A percentile compares a stretch with the other conserved stretches of the same genome.
These are phyloP conservation scores for Yamadazyma endophytica DNA, from an alignment of 805 yeast genomes.

Conservation along the genomic window DNA sequence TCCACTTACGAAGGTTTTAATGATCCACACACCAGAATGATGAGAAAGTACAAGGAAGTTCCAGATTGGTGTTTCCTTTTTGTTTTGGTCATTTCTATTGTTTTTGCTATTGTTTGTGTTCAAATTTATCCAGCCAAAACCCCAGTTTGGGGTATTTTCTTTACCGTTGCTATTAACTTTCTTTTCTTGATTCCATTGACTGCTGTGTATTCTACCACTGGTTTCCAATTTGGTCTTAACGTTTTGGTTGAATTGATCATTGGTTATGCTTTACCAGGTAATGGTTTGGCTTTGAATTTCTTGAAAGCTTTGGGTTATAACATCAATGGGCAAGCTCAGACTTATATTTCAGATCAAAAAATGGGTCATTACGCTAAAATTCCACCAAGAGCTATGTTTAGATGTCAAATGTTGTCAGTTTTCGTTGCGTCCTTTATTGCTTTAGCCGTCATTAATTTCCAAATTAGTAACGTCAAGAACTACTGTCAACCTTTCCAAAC, in stretches of 20 bases:
- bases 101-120: constrained; percentile 28
- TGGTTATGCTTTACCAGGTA: constrained; percentile 55
- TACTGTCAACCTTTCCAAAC: constrained; percentile 6
- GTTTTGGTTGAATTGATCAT: constrained; percentile 54
- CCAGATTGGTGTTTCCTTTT: constrained; percentile 30
- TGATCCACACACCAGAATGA: constrained; percentile 27
- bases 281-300: constrained; percentile 50
- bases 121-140: constrained; percentile 38
- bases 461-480: constrained; percentile 13
- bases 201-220: constrained; percentile 46
- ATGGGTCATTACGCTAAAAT: constrained; percentile 18
- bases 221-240: constrained; percentile 44
- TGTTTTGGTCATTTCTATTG: constrained; percentile 22
- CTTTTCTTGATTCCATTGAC: constrained; percentile 50
- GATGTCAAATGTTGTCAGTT: constrained; percentile 11
- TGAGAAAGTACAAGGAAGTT: constrained; percentile 31
- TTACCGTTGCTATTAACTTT: constrained; percentile 47
- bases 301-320: constrained; percentile 51
- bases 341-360: constrained; percentile 27
- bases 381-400: constrained; percentile 21
- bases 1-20: constrained; percentile 13
- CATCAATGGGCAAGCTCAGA: constrained; percentile 55
- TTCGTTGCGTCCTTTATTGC: constrained; percentile 7
- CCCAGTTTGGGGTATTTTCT: constrained; percentile 59
- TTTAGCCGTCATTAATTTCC: constrained; percentile 10